A percentile compares a stretch with the other conserved stretches of the same genome.
phyloP scores from a whole-genome alignment of 495 filamentous ascomycete genomes.

The Neurospora terricola region DNA sequence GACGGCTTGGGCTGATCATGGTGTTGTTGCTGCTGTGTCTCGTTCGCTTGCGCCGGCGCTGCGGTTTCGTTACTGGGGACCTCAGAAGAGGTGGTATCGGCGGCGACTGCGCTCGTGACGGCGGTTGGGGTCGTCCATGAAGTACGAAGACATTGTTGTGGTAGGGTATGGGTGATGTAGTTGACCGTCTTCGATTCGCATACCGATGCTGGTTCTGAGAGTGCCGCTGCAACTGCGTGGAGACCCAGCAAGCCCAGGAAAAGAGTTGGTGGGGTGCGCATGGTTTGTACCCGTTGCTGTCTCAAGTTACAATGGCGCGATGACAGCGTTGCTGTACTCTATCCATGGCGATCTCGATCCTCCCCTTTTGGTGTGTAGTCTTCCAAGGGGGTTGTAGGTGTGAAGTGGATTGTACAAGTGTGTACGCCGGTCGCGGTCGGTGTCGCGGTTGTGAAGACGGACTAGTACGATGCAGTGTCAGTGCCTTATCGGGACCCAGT shows the following conservation, averaged over 20 bases:
- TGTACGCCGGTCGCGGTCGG: not conserved
- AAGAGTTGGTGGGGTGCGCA: constrained; percentile 12
- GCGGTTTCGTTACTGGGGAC: constrained; percentile 2
- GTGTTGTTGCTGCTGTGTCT: constrained; percentile 6
- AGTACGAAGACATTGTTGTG: constrained; percentile 63
- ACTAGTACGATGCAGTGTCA: not conserved
- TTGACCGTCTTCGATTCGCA: constrained; percentile 65
- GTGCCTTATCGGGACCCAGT: not conserved
- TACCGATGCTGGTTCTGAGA: constrained; percentile 7
- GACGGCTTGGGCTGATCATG: constrained; percentile 4
- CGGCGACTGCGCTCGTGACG: constrained; percentile 8
- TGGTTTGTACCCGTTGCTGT: constrained; percentile 11
- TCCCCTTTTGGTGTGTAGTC: constrained; percentile 1
- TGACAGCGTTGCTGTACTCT: constrained; percentile 1
- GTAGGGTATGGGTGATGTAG: constrained; percentile 69
- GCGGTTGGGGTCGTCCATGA: constrained; percentile 24
- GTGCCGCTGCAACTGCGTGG: constrained; percentile 8
- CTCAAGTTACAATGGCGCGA: constrained; percentile 1
- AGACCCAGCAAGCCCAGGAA: constrained; percentile 17
- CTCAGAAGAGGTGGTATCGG: constrained; percentile 4
- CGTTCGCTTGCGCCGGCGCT: constrained; percentile 5
- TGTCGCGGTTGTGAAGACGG: not conserved
- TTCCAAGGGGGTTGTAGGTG: not conserved
- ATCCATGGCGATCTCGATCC: constrained; percentile 15
- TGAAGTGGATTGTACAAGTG: not conserved